phyloP scores from a whole-genome alignment of 768 basidiomycete genomes.

The Boletus sensibilis region DNA sequence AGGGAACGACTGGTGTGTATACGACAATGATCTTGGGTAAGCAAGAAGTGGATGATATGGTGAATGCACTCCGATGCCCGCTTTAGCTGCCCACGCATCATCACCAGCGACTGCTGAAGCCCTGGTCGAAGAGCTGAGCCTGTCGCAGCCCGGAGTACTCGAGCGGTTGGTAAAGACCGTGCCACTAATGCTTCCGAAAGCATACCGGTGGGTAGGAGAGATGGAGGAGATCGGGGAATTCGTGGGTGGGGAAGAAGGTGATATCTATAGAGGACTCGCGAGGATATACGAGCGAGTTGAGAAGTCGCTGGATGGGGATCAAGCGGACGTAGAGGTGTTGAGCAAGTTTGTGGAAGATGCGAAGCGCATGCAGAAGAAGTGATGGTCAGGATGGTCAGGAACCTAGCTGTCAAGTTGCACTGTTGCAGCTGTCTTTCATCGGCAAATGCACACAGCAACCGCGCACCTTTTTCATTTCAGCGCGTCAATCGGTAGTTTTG shows the following conservation, averaged over 20 bases:
- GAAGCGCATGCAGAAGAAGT: slow-evolving; percentile 21
- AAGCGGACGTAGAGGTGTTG: slow-evolving; percentile 41
- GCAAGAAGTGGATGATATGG: slow-evolving; percentile 7
- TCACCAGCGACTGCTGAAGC: slow-evolving; percentile 63
- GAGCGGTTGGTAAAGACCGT: slow-evolving; percentile 39
- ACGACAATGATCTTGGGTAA: slow-evolving; percentile 57
- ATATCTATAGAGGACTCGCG: slow-evolving; percentile 49
- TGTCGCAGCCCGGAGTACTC: slow-evolving; percentile 47
- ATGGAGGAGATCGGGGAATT: slow-evolving; percentile 64
- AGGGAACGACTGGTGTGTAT: slow-evolving; percentile 51
- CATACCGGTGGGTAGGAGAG: slow-evolving; percentile 61
- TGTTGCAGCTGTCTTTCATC: slow-evolving; percentile 5
- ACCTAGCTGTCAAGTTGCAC: slow-evolving; percentile 12
- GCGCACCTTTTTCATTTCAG: slow-evolving; percentile 23
- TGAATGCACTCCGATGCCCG: not conserved
- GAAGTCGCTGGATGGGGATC: slow-evolving; percentile 37
- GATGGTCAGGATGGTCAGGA: slow-evolving; percentile 1
- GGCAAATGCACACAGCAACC: slow-evolving; percentile 17
- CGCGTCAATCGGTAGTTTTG: slow-evolving; percentile 19
- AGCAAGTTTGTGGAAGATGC: slow-evolving; percentile 47
- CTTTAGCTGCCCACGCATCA: slow-evolving; percentile 50
- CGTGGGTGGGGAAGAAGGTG: slow-evolving; percentile 44
- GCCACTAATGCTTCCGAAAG: slow-evolving; percentile 57
- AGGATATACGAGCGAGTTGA: slow-evolving; percentile 46
- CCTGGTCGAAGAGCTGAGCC: slow-evolving; percentile 46